Base-by-base conservation (phyloP, 192 early-diverging fungal species). In the Cladochytrium replicatum region DNA sequence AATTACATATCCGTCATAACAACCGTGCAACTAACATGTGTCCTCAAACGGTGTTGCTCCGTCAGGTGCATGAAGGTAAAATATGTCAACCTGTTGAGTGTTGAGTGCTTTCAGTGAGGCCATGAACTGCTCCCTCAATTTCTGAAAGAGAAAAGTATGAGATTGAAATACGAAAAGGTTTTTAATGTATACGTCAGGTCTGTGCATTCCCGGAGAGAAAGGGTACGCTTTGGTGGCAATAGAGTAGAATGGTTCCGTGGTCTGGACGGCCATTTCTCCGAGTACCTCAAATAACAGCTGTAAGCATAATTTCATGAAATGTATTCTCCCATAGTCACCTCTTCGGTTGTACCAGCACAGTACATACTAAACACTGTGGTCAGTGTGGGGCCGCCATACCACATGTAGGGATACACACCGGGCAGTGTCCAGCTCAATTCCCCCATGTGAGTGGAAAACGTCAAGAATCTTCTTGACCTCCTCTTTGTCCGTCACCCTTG, bases 21-120 rank as follows among this genome's bases (percentile, higher is more conserved):
- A 50, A 6, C n/a, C n/a, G n/a, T n/a, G n/a, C n/a, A n/a, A n/a
- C n/a, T n/a, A n/a, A n/a, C n/a, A n/a, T 2, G 75, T 81, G 1
- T 57, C 48, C 48, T 67, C 76, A 41, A 75, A 69, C 3, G 76
- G 69, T 13, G 66, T 73, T 0, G 63, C 41, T 49, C 71, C 58
- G 38, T 81, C 80, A 2, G 77, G 77, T 1, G 72, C 70, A 51
- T 82, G 80, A 9, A 82, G 54, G 46, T 82, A 82, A 44, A 82
- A 76, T 9, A 81, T 66, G 40, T 81, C 77, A 9, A 82, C 72
- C 32, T 61, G 62, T 7, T 64, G 32, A 3, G 46, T 38, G 2
- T 67, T 55, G 46, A 82, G 54, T 15, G 72, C 75, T 29, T 7
- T 47, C 13, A 82, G 53, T 2, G 71, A 72, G 9, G 56, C 63